Evolutionary conservation across 306 rosid genomes (phyloP).

Genomic region (Fragaria vesca): DNA sequence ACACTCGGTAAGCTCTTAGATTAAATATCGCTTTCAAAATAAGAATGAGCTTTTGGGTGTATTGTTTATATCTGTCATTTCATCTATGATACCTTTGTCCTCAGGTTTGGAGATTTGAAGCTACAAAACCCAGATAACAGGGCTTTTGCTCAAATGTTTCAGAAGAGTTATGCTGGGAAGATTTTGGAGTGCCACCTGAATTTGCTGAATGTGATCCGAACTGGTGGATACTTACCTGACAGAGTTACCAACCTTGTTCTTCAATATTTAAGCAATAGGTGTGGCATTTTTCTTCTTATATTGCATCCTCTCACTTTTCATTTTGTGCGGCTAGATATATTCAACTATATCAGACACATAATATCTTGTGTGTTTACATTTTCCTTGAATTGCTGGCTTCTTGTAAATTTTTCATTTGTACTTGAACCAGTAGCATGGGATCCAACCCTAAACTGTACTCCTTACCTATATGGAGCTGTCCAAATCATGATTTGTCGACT

Average conservation of each 20-base stretch:
- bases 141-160: conserved; percentile 93
- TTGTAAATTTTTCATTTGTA: background rate
- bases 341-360: background rate
- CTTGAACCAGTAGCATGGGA: background rate
- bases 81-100: conserved; percentile 10
- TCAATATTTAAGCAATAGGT: conserved; percentile 96
- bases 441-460: background rate
- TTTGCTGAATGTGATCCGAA: conserved; percentile 72
- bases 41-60: background rate
- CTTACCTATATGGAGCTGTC: background rate
- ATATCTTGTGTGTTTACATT: background rate
- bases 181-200: conserved; percentile 88
- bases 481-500: background rate
- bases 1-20: conserved; percentile 64
- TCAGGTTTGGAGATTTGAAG: conserved; percentile 94
- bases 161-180: conserved; percentile 87
- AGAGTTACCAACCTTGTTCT: conserved; percentile 87
- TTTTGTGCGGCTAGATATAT: background rate
- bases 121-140: conserved; percentile 87
- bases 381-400: background rate
- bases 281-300: background rate
- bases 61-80: background rate
- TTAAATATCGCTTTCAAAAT: background rate
- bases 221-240: conserved; percentile 94
- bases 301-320: background rate